Conservation (phyloP, 2,329 filamentous ascomycete species). For the Cladosporium sp. region DNA sequence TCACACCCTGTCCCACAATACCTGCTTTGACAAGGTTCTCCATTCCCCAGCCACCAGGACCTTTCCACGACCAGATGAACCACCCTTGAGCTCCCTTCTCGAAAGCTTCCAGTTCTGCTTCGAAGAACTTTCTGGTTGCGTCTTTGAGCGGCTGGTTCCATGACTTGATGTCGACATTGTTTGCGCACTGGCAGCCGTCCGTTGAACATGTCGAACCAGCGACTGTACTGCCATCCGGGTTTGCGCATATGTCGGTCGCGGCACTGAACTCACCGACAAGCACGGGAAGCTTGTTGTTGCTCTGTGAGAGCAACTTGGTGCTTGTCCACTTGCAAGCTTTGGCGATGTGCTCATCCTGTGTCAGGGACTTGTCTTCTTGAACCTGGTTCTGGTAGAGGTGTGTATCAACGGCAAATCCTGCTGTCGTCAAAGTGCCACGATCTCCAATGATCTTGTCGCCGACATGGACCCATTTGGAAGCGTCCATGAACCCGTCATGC, state of each 20-base stretch:
- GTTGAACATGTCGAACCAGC: conserved; percentile 30
- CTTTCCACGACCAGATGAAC: conserved; percentile 44
- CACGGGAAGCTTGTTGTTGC: conserved; percentile 31
- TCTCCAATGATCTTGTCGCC: conserved; percentile 22
- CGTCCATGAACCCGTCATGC: conserved; percentile 36
- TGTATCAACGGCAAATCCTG: conserved; percentile 39
- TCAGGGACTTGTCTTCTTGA: conserved; percentile 32
- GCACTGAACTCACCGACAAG: conserved; percentile 44
- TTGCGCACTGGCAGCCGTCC: conserved; percentile 37
- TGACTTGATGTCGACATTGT: conserved; percentile 31
- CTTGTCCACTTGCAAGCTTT: conserved; percentile 37
- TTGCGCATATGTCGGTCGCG: conserved; percentile 42
- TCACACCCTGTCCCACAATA: conserved; percentile 37
- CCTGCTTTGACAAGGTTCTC: conserved; percentile 37
- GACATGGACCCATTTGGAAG: conserved; percentile 30
- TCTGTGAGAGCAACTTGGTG: conserved; percentile 30
- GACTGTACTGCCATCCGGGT: conserved; percentile 36
- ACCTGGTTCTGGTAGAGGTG: conserved; percentile 45
- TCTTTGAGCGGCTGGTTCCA: conserved; percentile 35
- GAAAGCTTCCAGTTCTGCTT: conserved; percentile 43
- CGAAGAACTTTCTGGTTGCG: conserved; percentile 38
- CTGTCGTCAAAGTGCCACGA: conserved; percentile 17
- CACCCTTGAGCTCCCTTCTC: conserved; percentile 38
- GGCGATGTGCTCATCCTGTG: conserved; percentile 38
- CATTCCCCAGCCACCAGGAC: conserved; percentile 41